These are phyloP conservation scores for Huiozyma sinensis DNA, from an alignment of 805 yeast genomes.

Conservation along the genomic window DNA sequence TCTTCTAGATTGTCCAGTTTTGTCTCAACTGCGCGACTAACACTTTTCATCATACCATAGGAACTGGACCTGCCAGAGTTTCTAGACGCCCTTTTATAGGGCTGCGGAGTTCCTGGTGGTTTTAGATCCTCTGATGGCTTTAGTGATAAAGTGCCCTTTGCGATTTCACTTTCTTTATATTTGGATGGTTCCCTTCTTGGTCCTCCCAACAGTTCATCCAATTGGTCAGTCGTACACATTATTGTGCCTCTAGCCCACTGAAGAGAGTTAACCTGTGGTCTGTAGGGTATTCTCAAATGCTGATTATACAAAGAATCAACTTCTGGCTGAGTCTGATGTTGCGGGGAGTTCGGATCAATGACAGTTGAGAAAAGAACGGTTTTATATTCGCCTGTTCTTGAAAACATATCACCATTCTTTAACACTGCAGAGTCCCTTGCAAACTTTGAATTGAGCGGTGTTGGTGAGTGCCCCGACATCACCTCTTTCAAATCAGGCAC, in stretches of 20 bases:
- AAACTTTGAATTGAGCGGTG: conserved; percentile 31
- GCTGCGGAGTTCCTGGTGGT: conserved; percentile 1
- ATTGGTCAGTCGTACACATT: conserved; percentile 47
- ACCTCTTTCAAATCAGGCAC: conserved; percentile 58
- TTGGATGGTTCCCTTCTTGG: conserved; percentile 54
- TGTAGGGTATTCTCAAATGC: conserved; percentile 53
- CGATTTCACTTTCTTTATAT: conserved; percentile 48
- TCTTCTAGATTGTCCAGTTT: conserved; percentile 47
- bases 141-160: conserved; percentile 32
- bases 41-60: conserved; percentile 32
- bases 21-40: conserved; percentile 37
- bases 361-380: conserved; percentile 42
- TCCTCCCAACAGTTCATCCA: conserved; percentile 63
- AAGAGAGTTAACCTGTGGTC: conserved; percentile 71
- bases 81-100: conserved; percentile 41
- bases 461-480: conserved; percentile 36
- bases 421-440: conserved; percentile 37
- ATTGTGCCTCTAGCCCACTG: conserved; percentile 82
- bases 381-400: conserved; percentile 47
- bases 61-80: conserved; percentile 27
- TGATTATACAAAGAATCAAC: conserved; percentile 50
- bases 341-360: conserved; percentile 34
- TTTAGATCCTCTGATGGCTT: conserved; percentile 13
- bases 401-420: conserved; percentile 45
- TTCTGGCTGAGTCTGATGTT: conserved; percentile 4